A percentile compares a stretch with the other conserved stretches of the same genome.
Evolutionary conservation across 352 stramenopile species (phyloP).

Genomic region (Phytopythium aichiense): DNA sequence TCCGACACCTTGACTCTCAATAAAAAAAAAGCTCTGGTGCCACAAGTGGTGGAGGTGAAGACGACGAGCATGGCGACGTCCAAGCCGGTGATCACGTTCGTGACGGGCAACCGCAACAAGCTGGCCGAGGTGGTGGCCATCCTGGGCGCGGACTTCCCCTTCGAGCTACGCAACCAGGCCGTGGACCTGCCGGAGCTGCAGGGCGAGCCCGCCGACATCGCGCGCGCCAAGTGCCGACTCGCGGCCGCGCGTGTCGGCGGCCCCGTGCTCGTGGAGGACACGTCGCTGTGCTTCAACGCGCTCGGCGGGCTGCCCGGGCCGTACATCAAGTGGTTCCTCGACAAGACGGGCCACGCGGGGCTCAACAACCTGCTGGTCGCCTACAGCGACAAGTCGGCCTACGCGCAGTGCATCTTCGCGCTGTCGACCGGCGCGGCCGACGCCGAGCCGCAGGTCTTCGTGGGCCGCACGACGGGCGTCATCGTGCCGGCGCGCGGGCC

Average conservation of each 20-base stretch:
- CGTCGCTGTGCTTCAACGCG: slow-evolving; percentile 96
- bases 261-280: slow-evolving; percentile 95
- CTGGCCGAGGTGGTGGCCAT: slow-evolving; percentile 79
- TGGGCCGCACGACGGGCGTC: slow-evolving; percentile 88
- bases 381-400: slow-evolving; percentile 95
- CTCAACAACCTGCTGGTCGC: slow-evolving; percentile 94
- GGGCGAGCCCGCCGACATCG: slow-evolving; percentile 94
- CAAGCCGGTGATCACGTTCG: slow-evolving; percentile 70
- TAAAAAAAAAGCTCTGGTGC: too few relatives aligned
- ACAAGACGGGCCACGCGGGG: slow-evolving; percentile 91
- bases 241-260: slow-evolving; percentile 84
- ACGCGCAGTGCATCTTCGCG: slow-evolving; percentile 96
- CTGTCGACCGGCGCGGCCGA: slow-evolving; percentile 63
- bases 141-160: slow-evolving; percentile 84
- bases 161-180: slow-evolving; percentile 90
- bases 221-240: slow-evolving; percentile 92
- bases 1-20: background rate
- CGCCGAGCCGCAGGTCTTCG: slow-evolving; percentile 90
- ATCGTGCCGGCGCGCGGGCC: slow-evolving; percentile 90
- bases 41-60: background rate
- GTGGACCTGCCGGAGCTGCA: slow-evolving; percentile 98
- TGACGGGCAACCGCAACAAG: slow-evolving; percentile 88
- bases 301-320: slow-evolving; percentile 92
- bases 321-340: slow-evolving; percentile 99
- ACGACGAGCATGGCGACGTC: background rate